A percentile compares a stretch with the other conserved stretches of the same genome.
Evolutionary conservation across 2,329 filamentous ascomycete genomes (phyloP).

Genomic region (Botryotinia calthae): DNA sequence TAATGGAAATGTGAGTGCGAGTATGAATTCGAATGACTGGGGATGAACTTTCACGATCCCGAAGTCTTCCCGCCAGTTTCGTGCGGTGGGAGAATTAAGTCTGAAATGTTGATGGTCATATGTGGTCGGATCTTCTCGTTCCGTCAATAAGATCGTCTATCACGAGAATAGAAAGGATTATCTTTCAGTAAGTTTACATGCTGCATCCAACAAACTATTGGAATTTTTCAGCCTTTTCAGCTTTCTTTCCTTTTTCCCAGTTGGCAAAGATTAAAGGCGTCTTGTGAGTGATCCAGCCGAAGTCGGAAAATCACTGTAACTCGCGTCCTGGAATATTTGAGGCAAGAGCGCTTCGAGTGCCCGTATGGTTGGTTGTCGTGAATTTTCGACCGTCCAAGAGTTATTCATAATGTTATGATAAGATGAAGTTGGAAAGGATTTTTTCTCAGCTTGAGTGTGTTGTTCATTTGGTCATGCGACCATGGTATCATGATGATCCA

Average conservation of each 20-base stretch:
- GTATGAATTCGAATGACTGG: background rate
- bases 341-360: background rate
- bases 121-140: background rate
- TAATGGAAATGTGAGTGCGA: background rate
- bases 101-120: background rate
- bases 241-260: background rate
- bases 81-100: background rate
- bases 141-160: background rate
- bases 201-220: background rate
- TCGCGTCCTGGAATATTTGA: background rate
- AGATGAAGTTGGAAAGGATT: background rate
- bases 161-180: background rate
- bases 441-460: background rate
- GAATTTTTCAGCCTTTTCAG: background rate
- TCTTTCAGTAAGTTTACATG: background rate
- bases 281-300: background rate
- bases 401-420: background rate
- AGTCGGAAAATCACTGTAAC: constrained; percentile 5
- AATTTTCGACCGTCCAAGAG: background rate
- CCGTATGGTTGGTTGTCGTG: background rate
- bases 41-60: background rate
- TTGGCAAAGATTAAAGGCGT: background rate
- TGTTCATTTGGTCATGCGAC: constrained; percentile 7
- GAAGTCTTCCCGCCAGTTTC: background rate
- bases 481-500: background rate